A percentile compares a stretch with the other conserved stretches of the same genome.
Evolutionary conservation across 179 eudicot genomes (phyloP).

Genomic region (Sideroxylon spinosum): DNA sequence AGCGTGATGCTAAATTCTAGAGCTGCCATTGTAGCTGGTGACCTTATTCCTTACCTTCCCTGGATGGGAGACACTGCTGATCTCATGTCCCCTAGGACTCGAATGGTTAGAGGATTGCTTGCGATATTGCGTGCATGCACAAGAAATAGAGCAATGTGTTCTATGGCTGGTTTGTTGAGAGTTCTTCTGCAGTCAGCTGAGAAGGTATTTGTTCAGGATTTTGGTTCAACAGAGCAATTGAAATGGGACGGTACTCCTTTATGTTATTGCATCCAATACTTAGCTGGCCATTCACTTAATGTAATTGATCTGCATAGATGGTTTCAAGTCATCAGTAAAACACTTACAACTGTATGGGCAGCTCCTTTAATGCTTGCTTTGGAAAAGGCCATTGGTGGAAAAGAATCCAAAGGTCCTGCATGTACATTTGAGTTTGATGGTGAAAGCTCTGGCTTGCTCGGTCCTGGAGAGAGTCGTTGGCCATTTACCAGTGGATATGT

Average conservation of each 20-base stretch:
- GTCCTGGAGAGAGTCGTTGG: conserved; percentile 98
- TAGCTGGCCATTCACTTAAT: conserved; percentile 86
- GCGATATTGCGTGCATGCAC: conserved; percentile 92
- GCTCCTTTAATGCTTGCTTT: conserved; percentile 67
- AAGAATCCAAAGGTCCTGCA: conserved; percentile 91
- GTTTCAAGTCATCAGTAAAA: conserved; percentile 66
- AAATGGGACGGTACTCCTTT: conserved; percentile 92
- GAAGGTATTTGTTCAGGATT: conserved; percentile 56
- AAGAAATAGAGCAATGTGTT: conserved; percentile 96
- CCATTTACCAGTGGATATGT: conserved; percentile 92
- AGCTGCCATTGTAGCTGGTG: conserved; percentile 93
- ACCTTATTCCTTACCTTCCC: conserved; percentile 91
- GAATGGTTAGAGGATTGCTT: conserved; percentile 94
- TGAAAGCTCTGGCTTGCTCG: conserved; percentile 97
- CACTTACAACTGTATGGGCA: conserved; percentile 65
- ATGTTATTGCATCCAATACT: conserved; percentile 82
- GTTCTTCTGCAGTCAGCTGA: conserved; percentile 82
- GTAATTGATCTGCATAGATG: conserved; percentile 76
- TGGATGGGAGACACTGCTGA: conserved; percentile 54
- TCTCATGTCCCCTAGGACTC: conserved; percentile 88
- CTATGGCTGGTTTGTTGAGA: conserved; percentile 77
- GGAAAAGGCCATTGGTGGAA: conserved; percentile 93
- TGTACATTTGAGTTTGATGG: conserved; percentile 96
- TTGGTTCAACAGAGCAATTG: conserved; percentile 38
- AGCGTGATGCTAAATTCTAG: conserved; percentile 98